Evolutionary conservation across 2,329 filamentous ascomycete species (phyloP).

Genomic region (Pseudogymnoascus sp.): DNA sequence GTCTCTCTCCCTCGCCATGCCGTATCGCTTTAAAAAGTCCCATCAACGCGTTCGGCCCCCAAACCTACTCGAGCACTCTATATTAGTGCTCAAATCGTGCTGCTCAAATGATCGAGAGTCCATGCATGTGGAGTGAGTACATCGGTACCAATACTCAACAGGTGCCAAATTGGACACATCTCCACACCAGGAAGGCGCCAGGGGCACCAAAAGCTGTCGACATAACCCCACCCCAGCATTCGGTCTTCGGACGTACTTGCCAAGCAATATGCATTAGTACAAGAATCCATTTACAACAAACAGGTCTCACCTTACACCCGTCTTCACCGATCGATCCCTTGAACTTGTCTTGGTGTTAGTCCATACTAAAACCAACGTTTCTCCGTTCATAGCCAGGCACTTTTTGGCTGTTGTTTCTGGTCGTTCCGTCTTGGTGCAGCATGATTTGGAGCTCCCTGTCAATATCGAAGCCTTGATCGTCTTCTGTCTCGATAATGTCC

Average conservation of each 20-base stretch:
- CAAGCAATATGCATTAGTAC: conserved; percentile 1
- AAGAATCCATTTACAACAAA: conserved; percentile 6
- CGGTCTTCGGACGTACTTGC: background rate
- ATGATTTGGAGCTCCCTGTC: background rate
- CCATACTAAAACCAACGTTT: background rate
- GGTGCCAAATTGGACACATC: conserved; percentile 9
- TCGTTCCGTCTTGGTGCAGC: background rate
- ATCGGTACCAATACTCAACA: conserved; percentile 5
- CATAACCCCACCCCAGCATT: conserved; percentile 1
- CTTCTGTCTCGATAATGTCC: conserved; percentile 3
- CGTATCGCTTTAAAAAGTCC: background rate
- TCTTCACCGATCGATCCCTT: conserved; percentile 1
- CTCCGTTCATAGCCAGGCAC: background rate
- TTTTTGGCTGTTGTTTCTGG: background rate
- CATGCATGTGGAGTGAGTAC: conserved; percentile 6
- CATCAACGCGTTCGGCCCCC: background rate
- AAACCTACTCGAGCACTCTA: background rate
- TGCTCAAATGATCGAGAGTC: conserved; percentile 6
- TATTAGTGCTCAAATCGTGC: background rate
- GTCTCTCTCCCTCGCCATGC: background rate
- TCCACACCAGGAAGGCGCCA: conserved; percentile 8
- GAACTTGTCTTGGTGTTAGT: background rate
- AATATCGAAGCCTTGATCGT: conserved; percentile 7
- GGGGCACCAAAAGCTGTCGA: background rate
- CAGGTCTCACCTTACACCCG: background rate